A percentile compares a stretch with the other conserved stretches of the same genome.
Conservation (phyloP, 129 eudicot species). For the Scalesia atractyloides region DNA sequence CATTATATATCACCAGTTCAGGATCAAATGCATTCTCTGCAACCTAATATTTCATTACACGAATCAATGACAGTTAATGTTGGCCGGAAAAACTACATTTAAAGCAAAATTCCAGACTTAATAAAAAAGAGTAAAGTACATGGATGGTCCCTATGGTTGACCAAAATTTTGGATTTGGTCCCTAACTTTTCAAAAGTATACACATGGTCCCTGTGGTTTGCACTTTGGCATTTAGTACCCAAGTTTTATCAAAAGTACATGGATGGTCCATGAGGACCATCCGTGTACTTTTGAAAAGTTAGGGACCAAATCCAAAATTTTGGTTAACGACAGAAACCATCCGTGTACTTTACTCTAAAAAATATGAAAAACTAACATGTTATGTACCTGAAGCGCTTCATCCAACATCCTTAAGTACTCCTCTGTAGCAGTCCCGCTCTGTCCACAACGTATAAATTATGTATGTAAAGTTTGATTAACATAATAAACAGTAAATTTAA, state of each 20-base stretch:
- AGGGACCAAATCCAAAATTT: no score
- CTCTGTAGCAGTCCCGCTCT: slow-evolving; percentile 80
- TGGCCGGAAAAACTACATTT: neutral
- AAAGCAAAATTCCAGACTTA: neutral
- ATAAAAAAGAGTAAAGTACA: neutral
- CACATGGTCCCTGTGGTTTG: no score
- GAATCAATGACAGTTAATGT: slow-evolving; percentile 5
- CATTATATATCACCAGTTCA: slow-evolving; percentile 84
- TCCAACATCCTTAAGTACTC: slow-evolving; percentile 70
- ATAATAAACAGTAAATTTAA: neutral
- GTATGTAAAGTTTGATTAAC: neutral
- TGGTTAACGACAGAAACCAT: no score
- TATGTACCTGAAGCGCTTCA: slow-evolving; percentile 67
- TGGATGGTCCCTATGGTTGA: no score
- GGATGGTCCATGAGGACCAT: no score
- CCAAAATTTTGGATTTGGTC: no score
- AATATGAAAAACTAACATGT: neutral
- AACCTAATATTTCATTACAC: slow-evolving; percentile 46
- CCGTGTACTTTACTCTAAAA: no score
- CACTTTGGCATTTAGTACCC: no score
- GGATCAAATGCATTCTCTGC: slow-evolving; percentile 71
- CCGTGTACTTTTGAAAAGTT: no score
- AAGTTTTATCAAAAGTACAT: no score
- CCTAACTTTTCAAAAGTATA: no score
- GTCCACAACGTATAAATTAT: slow-evolving; percentile 13